Conservation (phyloP, 805 yeast species). For the Kazachstania martiniae region DNA sequence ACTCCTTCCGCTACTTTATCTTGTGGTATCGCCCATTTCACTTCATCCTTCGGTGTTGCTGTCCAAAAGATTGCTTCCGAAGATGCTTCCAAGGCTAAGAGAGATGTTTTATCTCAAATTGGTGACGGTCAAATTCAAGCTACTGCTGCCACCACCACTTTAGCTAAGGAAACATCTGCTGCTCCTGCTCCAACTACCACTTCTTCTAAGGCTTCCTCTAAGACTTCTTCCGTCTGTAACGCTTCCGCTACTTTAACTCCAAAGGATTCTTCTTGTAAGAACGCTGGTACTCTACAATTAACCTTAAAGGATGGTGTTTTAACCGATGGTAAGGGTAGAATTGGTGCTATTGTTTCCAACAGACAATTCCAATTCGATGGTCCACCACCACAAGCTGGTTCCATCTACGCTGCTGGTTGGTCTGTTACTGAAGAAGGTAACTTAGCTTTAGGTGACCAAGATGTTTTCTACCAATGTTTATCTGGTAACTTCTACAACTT, state of each 20-base stretch:
- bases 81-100: constrained; percentile 25
- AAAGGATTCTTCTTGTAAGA: constrained; percentile 27
- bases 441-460: constrained; percentile 47
- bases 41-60: constrained; percentile 56
- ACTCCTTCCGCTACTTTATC: constrained; percentile 49
- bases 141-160: constrained; percentile 16
- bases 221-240: constrained; percentile 10
- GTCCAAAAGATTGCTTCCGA: constrained; percentile 36
- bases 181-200: constrained; percentile 26
- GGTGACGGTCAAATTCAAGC: constrained; percentile 29
- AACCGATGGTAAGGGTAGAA: constrained; percentile 44
- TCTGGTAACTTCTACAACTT: constrained; percentile 62
- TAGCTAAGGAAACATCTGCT: constrained; percentile 22
- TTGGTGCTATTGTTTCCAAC: constrained; percentile 61
- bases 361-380: constrained; percentile 69
- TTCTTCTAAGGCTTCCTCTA: constrained; percentile 16
- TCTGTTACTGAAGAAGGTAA: constrained; percentile 39
- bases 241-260: constrained; percentile 15
- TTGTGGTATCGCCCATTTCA: constrained; percentile 47
- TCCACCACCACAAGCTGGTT: constrained; percentile 63
- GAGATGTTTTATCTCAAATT: constrained; percentile 42
- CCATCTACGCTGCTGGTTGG: constrained; percentile 53
- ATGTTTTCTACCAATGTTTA: constrained; percentile 52
- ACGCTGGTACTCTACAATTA: constrained; percentile 38
- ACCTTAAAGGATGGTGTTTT: constrained; percentile 38